Conservation (phyloP, 2,329 filamentous ascomycete genomes). For the Hansfordia pulvinata region DNA sequence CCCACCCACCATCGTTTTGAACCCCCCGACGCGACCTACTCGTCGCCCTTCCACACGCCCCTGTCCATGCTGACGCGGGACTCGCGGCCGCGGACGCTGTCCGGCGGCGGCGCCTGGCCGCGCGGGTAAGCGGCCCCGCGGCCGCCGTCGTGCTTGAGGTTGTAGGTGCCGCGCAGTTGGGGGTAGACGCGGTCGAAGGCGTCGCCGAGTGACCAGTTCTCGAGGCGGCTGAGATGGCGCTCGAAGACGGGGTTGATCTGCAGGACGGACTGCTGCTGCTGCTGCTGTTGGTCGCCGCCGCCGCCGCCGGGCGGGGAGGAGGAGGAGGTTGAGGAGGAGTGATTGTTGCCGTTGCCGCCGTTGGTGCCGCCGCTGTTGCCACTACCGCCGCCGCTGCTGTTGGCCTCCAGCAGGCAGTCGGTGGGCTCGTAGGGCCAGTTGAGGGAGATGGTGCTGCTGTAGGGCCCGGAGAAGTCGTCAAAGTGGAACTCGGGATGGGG, state of each 20-base stretch:
- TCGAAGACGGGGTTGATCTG: constrained; percentile 83
- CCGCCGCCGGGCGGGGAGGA: no score
- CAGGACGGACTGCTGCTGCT: no score
- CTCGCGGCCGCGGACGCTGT: no score
- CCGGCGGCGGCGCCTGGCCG: no score
- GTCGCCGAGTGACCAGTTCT: constrained; percentile 72
- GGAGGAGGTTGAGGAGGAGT: no score
- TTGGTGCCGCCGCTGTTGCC: background rate
- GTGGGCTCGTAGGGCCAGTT: constrained; percentile 76
- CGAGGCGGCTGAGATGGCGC: constrained; percentile 56
- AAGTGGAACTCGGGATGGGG: no score
- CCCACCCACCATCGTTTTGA: no score
- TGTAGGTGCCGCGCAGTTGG: constrained; percentile 29
- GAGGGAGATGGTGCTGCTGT: constrained; percentile 59
- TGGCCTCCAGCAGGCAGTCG: constrained; percentile 50
- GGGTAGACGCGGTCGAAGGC: constrained; percentile 56
- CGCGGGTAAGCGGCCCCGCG: no score
- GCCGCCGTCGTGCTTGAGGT: constrained; percentile 13
- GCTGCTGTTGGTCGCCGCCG: no score
- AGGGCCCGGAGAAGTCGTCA: constrained; percentile 74
- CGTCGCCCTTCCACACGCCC: no score
- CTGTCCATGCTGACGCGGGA: no score
- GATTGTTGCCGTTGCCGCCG: constrained; percentile 25
- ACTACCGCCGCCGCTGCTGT: constrained; percentile 7
- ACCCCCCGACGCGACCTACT: no score